These are phyloP conservation scores for Trichodelitschia bisporula DNA, from an alignment of 495 filamentous ascomycete species.

Conservation along the genomic window DNA sequence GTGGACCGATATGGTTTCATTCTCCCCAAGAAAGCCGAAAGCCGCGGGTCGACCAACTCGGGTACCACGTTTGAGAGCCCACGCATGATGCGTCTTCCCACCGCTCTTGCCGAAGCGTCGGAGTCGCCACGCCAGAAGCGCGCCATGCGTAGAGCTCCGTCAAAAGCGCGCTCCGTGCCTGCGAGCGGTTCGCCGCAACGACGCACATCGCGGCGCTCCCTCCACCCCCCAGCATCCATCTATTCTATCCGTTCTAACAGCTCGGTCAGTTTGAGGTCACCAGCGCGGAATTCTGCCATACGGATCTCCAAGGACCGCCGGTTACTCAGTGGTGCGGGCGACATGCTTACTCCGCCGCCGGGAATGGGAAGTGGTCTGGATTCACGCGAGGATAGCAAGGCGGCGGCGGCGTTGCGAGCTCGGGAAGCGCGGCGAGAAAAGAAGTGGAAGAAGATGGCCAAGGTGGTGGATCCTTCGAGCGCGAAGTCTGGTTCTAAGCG, in stretches of 20 bases:
- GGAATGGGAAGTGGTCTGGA: conserved; percentile 28
- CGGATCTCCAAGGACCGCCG: conserved; percentile 47
- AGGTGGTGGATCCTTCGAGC: conserved; percentile 24
- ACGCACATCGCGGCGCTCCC: conserved; percentile 12
- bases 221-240: conserved; percentile 7
- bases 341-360: conserved; percentile 66
- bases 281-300: conserved; percentile 37
- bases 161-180: conserved; percentile 15
- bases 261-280: conserved; percentile 12
- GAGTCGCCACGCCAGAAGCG: conserved; percentile 34
- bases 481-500: too few relatives aligned
- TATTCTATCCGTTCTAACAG: conserved; percentile 7
- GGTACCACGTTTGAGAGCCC: conserved; percentile 13
- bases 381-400: conserved; percentile 23
- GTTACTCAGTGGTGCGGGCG: conserved; percentile 60
- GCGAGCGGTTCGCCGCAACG: conserved; percentile 20
- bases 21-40: conserved; percentile 18
- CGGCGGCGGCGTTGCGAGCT: conserved; percentile 34
- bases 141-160: conserved; percentile 25
- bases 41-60: conserved; percentile 5
- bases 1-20: conserved; percentile 96
- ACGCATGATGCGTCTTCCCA: conserved; percentile 40
- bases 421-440: conserved; percentile 71
- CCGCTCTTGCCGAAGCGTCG: conserved; percentile 34
- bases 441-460: conserved; percentile 96